Evolutionary conservation across 495 filamentous ascomycete species (phyloP), one percentile per base, ranked within the genome.

Genomic region (Cercophora samala): DNA sequence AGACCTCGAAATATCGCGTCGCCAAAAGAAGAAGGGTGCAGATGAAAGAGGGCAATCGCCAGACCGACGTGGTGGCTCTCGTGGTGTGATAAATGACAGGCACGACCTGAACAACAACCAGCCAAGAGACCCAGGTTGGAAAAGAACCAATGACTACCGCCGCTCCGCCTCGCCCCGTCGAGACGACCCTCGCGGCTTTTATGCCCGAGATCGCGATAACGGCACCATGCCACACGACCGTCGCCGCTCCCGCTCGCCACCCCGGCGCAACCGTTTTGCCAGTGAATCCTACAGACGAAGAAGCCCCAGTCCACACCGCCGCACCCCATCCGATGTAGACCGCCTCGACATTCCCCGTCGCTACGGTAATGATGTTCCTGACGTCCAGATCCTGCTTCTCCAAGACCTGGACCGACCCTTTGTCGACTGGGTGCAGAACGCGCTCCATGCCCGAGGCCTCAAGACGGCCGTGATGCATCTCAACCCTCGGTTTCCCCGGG

Each of bases 1-100:
- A 97, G 95, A 98, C 76, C 89, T 99, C 53, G 95, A 99, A 75
- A 88, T 97, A 51, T 96, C 93, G 1, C 96, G 94, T 62, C 87
- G 89, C 2, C 93, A 76, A 58, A 75, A 97, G 74, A 89, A 91
- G 75, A 93, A 90, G 67, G 90, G 88, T 18, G 84, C 88, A 42
- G 86, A 86, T 21, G 65, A 75, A 1, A 69, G 74, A 18, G 75
- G 76, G 1, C 70, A 73, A 22, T 78, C 79, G 19, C 67, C 73
- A 0, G 76, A 74, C 15, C 72, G 70, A 22, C 74, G 72, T 18
- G 61, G 67, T 13, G 70, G 64, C 13, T 56, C 60, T 46, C 69
- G 73, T 2, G 64, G 79, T 53, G 71, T 75, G 4, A 77, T 76
- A 56, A 83, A 88, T 60, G 81, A 72, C n/a, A 74, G 80, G 17